Base-by-base conservation (phyloP, 306 rosid species). In the Fragaria ananassa region DNA sequence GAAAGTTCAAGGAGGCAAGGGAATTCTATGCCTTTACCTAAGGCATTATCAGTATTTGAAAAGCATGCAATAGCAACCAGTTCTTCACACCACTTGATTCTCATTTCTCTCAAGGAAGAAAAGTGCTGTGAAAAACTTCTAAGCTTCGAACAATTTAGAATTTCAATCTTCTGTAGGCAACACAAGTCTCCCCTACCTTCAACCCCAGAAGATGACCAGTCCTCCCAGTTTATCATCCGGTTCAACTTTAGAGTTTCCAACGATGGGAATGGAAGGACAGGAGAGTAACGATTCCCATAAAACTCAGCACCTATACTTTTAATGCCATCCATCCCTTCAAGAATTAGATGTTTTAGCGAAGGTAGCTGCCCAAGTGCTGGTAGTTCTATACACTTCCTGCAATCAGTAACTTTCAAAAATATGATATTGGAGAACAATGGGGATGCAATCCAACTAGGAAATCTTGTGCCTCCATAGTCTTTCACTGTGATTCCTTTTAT, bases 351-450 rank as follows among this genome's bases (percentile, higher is more conserved):
- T 41, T 79, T 79, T 45, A 83, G 69, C 2, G 72, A 79, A 14
- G 81, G 83, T 8, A 79, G 78, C 18, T 79, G 75, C 60, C 86
- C 86, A 8, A 83, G 74, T 54, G 86, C 71, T n/a, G 86, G 83
- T 17, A 83, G 53, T 53, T 23, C 23, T 27, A 12, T 18, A 79
- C 86, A 83, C 65, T 75, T 75, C 12, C 17, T 45, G 64, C 83
- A 79, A 6, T 65, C 14, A 11, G 42, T 65, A 23, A 79, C 57
- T 35, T 23, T 70, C 17, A 83, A 13, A 81, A 25, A 44, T 25
- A 13, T n/a, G 13, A 71, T 51, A 56, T 75, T 17, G 6, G 69
- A 82, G 76, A 82, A 61, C 80, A 68, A 34, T 7, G 79, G 77
- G 13, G 80, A 82, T 18, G 63, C 79, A n/a, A 82, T 74, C 85